phyloP scores from a whole-genome alignment of 2,329 filamentous ascomycete genomes.

The Blastomyces gilchristii region DNA sequence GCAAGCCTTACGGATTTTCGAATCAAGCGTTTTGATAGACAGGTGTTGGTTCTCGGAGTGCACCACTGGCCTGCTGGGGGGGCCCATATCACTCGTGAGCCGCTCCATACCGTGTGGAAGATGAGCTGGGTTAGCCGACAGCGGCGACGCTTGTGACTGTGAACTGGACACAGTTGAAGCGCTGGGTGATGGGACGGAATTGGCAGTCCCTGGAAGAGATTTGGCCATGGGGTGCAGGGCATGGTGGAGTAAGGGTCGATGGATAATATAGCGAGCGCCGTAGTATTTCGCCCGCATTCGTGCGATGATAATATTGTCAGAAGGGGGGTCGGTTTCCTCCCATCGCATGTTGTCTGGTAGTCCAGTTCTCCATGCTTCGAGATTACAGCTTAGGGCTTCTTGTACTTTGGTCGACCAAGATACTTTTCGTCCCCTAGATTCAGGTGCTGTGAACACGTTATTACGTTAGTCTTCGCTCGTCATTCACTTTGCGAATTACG shows the following conservation, averaged over 20 bases:
- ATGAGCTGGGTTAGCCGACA: constrained; percentile 21
- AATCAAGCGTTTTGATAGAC: constrained; percentile 31
- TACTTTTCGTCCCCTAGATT: constrained; percentile 21
- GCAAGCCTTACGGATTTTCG: constrained; percentile 46
- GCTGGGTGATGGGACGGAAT: constrained; percentile 26
- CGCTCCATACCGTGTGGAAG: constrained; percentile 25
- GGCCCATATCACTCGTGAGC: constrained; percentile 27
- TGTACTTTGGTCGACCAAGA: constrained; percentile 32
- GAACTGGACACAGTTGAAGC: constrained; percentile 18
- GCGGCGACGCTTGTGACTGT: constrained; percentile 29
- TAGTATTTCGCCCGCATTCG: constrained; percentile 89
- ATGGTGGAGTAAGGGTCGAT: constrained; percentile 62
- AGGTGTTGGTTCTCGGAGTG: constrained; percentile 18
- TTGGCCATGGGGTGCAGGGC: constrained; percentile 42
- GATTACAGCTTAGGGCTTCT: constrained; percentile 36
- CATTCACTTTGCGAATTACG: neutral
- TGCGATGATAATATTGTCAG: constrained; percentile 67
- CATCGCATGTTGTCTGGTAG: constrained; percentile 48
- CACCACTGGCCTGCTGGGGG: constrained; percentile 20
- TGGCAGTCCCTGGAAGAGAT: constrained; percentile 16
- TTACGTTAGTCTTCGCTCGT: neutral
- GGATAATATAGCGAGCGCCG: constrained; percentile 80
- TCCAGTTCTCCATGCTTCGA: constrained; percentile 45
- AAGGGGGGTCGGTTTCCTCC: constrained; percentile 58
- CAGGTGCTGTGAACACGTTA: neutral